phyloP scores from a whole-genome alignment of 1,284 basidiomycete genomes.

The Cystobasidium pallidum region DNA sequence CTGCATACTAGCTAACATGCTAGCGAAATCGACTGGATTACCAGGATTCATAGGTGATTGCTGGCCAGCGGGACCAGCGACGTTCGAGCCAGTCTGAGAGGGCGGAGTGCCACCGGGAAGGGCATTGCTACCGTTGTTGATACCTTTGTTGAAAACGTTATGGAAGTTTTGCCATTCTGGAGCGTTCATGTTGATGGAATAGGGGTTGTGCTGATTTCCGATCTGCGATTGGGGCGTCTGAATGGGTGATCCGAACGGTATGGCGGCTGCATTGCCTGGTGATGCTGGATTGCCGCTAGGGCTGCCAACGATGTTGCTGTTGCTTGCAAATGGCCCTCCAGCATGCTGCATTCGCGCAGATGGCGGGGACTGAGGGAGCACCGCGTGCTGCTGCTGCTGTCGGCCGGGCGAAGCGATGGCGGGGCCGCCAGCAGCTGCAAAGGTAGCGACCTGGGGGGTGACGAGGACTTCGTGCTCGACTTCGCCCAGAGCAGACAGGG shows the following conservation, averaged over 20 bases:
- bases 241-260: conserved; percentile 39
- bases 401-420: conserved; percentile 7
- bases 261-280: neutral
- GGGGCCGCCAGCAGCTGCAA: conserved; percentile 42
- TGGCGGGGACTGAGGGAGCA: neutral
- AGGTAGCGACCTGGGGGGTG: conserved; percentile 53
- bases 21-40: conserved; percentile 16
- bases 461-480: conserved; percentile 52
- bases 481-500: conserved; percentile 52
- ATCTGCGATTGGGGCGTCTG: conserved; percentile 33
- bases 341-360: conserved; percentile 7
- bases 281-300: neutral
- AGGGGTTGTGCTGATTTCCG: conserved; percentile 12
- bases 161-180: conserved; percentile 43
- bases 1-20: conserved; percentile 11
- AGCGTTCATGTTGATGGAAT: conserved; percentile 16
- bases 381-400: neutral
- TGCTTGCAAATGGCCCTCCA: conserved; percentile 20
- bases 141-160: conserved; percentile 43
- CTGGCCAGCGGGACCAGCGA: neutral
- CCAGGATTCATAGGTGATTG: neutral
- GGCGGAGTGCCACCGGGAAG: conserved; percentile 10
- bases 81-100: conserved; percentile 6
- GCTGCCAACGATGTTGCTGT: neutral
- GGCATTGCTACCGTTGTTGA: conserved; percentile 15